Evolutionary conservation across 306 rosid genomes (phyloP).

Genomic region (Acmispon strigosus): DNA sequence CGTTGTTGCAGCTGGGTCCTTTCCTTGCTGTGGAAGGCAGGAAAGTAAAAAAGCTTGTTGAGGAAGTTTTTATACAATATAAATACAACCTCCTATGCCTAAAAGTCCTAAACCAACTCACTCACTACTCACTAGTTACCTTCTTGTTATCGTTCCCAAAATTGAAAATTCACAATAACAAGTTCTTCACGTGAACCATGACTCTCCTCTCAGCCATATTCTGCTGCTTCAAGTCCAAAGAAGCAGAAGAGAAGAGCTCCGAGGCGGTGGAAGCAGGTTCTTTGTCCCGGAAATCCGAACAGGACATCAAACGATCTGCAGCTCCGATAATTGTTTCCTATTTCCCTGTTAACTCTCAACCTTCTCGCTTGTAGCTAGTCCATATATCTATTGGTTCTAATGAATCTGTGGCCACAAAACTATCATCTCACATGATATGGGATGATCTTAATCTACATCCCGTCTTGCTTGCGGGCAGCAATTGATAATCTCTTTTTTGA

Average conservation of each 20-base stretch:
- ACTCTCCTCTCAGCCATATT: slow-evolving; percentile 6
- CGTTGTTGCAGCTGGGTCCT: background rate
- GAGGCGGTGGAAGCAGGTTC: slow-evolving; percentile 40
- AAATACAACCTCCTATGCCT: background rate
- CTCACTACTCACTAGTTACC: background rate
- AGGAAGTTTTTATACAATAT: slow-evolving; percentile 2
- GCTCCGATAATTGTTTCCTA: slow-evolving; percentile 33
- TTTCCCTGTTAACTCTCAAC: slow-evolving; percentile 36
- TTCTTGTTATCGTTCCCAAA: background rate
- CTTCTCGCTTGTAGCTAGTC: slow-evolving; percentile 33
- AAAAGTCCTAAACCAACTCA: background rate
- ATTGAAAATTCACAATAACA: background rate
- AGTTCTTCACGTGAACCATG: background rate
- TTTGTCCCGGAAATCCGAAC: background rate
- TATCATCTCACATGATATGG: too few species aligned
- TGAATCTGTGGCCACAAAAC: background rate
- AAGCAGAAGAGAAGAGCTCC: background rate
- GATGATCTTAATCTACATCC: too few species aligned
- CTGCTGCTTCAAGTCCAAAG: slow-evolving; percentile 29
- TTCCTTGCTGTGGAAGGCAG: slow-evolving; percentile 16
- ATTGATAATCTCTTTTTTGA: too few species aligned
- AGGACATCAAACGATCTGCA: background rate
- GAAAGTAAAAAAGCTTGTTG: background rate
- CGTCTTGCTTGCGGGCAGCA: too few species aligned
- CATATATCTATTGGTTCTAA: background rate